Evolutionary conservation across 192 early-diverging fungal genomes (phyloP).

Genomic region (Gorgonomyces haynaldii): DNA sequence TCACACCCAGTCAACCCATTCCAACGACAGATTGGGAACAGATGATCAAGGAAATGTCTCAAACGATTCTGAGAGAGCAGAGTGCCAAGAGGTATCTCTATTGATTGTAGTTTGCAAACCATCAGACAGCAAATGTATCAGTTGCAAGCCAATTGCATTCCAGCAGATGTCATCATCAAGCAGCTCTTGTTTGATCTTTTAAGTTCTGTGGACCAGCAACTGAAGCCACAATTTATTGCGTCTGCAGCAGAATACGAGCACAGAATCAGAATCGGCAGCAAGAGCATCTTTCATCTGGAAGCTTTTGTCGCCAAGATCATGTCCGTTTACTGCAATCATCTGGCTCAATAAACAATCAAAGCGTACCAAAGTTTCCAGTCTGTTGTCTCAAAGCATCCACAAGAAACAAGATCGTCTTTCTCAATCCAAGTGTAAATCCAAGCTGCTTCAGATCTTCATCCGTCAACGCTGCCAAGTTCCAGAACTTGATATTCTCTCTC

Average conservation of each 20-base stretch:
- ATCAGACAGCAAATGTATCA: constrained; percentile 76
- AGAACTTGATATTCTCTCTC: no score
- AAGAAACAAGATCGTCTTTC: no score
- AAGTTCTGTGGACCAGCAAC: constrained; percentile 51
- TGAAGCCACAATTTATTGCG: constrained; percentile 56
- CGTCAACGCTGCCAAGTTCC: no score
- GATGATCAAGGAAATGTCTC: constrained; percentile 58
- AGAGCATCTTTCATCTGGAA: constrained; percentile 91
- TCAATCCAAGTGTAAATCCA: no score
- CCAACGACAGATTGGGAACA: constrained; percentile 80
- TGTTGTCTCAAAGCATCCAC: no score
- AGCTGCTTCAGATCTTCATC: no score
- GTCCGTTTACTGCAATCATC: constrained; percentile 76
- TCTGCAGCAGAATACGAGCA: constrained; percentile 85
- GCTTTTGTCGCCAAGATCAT: constrained; percentile 87
- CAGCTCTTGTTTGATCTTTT: constrained; percentile 50
- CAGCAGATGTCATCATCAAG: constrained; percentile 69
- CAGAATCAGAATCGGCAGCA: constrained; percentile 71
- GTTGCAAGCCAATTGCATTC: constrained; percentile 81
- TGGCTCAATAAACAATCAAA: constrained; percentile 24
- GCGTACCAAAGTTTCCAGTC: no score
- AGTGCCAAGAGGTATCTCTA: constrained; percentile 49
- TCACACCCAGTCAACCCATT: constrained; percentile 35
- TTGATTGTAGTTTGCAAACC: constrained; percentile 38
- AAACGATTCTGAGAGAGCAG: constrained; percentile 62